Evolutionary conservation across 2,329 filamentous ascomycete genomes (phyloP), one percentile per base, ranked within the genome.

Genomic region (Zopfia rhizophila): DNA sequence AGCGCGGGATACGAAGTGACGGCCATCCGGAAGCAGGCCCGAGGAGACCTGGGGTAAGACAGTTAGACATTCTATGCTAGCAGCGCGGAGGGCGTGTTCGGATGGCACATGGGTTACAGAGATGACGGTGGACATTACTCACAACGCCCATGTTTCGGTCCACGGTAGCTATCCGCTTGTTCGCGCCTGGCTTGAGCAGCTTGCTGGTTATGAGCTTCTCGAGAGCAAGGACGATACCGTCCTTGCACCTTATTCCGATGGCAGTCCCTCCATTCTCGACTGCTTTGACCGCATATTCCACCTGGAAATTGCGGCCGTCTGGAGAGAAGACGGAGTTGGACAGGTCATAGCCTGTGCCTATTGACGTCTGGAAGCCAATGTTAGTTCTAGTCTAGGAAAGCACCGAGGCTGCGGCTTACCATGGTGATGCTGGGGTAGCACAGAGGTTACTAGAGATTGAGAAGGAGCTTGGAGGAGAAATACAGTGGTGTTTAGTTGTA

Each of bases 321-420:
- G 94, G 94, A 36, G 94, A 97, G 83, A 97, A 99, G 81, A 97
- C 95, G 70, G 94, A 97, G 84, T 99, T 99, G 74, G 91, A 91
- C 68, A 99, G 88, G 85, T 99, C 94, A 80, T 99, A 99, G 71
- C 94, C 94, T 68, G 94, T 99, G 72, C 94, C 94, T 89, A 99
- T 99, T 72, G 94, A 99, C 70, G 94, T 99, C 94, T 99, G 37
- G 17, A 17, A 54, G 53, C 44, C 53, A 11, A 50, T 45, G 44
- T 68, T 44, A 66, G 63, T 54, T 21, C 40, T 21, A 31, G 14
- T 24, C 28, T 28, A 43, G 23, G 25, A 22, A 49, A 53, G 45
- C 45, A 28, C 25, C 35, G 35, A 30, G 31, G 30, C 17, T 47
- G 39, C 28, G 51, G 51, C 60, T 55, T 50, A 68, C 66, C 68